Conservation (phyloP, 163 green algal genomes). For the Scenedesmus sp. region DNA sequence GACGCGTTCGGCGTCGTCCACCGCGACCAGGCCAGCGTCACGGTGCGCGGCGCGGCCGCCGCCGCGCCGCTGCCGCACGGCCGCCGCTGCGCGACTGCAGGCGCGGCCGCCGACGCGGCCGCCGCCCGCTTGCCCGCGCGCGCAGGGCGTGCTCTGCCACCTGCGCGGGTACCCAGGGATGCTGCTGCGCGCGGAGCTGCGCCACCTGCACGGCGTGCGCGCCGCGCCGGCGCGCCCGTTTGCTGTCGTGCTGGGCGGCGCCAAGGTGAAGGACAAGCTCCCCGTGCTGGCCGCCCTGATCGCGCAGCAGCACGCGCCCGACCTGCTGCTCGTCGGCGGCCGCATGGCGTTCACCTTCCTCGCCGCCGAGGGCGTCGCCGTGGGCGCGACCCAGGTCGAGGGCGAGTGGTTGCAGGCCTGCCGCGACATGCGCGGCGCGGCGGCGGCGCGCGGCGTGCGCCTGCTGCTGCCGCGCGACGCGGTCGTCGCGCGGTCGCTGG, state of each 20-base stretch:
- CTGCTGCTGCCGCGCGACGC: constrained; percentile 65
- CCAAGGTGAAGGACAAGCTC: constrained; percentile 73
- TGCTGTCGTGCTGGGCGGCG: constrained; percentile 63
- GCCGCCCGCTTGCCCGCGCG: background rate
- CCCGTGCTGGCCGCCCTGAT: constrained; percentile 48
- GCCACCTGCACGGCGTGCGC: constrained; percentile 41
- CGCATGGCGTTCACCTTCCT: constrained; percentile 75
- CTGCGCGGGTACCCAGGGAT: constrained; percentile 54
- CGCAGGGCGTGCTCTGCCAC: constrained; percentile 49
- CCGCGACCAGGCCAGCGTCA: constrained; percentile 63
- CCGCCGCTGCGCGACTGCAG: too few species aligned
- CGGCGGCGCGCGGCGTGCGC: constrained; percentile 44
- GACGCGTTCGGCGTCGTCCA: constrained; percentile 69
- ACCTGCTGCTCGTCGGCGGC: constrained; percentile 57
- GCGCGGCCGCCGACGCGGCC: too few species aligned
- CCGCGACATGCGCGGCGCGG: constrained; percentile 45
- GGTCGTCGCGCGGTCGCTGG: constrained; percentile 50
- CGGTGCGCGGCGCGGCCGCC: constrained; percentile 38
- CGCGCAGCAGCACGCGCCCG: constrained; percentile 11
- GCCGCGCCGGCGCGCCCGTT: constrained; percentile 55
- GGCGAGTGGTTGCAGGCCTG: constrained; percentile 51
- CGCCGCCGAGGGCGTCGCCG: constrained; percentile 55
- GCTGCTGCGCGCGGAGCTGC: constrained; percentile 56
- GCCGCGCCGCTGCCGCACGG: too few species aligned
- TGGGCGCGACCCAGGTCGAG: constrained; percentile 63